Conservation (phyloP, 2,329 filamentous ascomycete genomes). For the Neofusicoccum kwambonambiense region DNA sequence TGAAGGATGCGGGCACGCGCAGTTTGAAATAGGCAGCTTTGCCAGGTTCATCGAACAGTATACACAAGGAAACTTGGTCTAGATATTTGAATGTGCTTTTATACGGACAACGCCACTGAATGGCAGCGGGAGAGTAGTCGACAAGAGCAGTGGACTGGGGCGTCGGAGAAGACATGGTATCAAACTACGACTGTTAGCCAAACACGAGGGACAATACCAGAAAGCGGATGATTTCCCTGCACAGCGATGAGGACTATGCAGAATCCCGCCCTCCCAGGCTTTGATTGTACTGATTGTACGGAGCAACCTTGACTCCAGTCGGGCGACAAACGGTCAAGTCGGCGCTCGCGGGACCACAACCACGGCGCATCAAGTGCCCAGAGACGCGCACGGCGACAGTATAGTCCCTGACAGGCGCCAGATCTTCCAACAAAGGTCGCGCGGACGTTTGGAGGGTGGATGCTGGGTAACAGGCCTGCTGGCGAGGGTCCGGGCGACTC, state of each 20-base stretch:
- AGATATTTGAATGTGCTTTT: neutral
- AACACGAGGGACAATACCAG: neutral
- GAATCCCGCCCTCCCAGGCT: neutral
- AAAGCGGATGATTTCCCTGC: neutral
- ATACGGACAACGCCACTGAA: neutral
- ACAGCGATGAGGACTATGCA: neutral
- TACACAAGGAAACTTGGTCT: neutral
- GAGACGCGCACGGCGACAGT: neutral
- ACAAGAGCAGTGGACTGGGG: neutral
- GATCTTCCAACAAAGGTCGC: neutral
- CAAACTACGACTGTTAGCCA: neutral
- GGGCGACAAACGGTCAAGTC: neutral
- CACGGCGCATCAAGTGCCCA: neutral
- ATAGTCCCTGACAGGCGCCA: neutral
- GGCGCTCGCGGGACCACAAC: neutral
- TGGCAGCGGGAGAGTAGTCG: neutral
- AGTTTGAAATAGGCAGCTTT: neutral
- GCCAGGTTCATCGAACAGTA: neutral
- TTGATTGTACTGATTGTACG: neutral
- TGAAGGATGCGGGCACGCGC: neutral
- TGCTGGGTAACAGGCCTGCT: neutral
- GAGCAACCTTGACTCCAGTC: neutral
- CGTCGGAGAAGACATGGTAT: neutral
- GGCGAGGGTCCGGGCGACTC: neutral
- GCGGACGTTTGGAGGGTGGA: neutral